phyloP scores from a whole-genome alignment of 2,329 filamentous ascomycete species.

The Corniculantispora saksenae region DNA sequence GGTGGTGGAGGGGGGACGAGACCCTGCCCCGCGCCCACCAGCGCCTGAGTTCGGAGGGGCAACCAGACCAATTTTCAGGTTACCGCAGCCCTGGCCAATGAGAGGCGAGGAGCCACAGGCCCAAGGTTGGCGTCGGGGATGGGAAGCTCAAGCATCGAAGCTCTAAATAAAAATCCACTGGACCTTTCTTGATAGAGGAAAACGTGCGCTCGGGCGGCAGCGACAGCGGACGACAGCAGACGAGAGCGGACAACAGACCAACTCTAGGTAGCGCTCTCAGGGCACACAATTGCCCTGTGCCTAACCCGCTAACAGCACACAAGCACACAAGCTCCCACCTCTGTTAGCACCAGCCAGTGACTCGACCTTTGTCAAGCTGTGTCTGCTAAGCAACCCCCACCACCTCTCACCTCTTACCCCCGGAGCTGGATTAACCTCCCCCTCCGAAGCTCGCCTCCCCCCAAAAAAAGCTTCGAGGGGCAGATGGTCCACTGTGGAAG shows the following conservation, averaged over 20 bases:
- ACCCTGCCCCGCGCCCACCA: constrained; percentile 19
- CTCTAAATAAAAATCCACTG: not conserved
- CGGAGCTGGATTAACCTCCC: constrained; percentile 20
- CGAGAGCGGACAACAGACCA: not conserved
- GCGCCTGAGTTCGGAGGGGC: constrained; percentile 16
- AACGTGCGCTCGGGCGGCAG: not conserved
- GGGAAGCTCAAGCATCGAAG: not conserved
- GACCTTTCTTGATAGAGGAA: too few relatives aligned
- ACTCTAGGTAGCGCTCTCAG: not conserved
- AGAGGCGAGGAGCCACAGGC: not conserved
- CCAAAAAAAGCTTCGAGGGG: constrained; percentile 20
- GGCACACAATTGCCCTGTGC: not conserved
- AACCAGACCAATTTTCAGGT: constrained; percentile 11
- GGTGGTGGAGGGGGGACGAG: constrained; percentile 16
- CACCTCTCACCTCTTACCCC: not conserved
- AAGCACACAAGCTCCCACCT: too few relatives aligned
- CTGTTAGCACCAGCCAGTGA: too few relatives aligned
- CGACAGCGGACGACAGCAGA: not conserved
- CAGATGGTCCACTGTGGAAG: constrained; percentile 20
- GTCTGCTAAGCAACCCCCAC: not conserved
- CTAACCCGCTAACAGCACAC: not conserved
- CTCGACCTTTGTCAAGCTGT: too few relatives aligned
- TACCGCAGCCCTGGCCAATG: constrained; percentile 16
- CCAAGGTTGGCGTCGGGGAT: not conserved
- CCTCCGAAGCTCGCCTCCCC: constrained; percentile 9